These are phyloP conservation scores for Phylloporus sp. DNA, from an alignment of 768 basidiomycete genomes.

Conservation along the genomic window DNA sequence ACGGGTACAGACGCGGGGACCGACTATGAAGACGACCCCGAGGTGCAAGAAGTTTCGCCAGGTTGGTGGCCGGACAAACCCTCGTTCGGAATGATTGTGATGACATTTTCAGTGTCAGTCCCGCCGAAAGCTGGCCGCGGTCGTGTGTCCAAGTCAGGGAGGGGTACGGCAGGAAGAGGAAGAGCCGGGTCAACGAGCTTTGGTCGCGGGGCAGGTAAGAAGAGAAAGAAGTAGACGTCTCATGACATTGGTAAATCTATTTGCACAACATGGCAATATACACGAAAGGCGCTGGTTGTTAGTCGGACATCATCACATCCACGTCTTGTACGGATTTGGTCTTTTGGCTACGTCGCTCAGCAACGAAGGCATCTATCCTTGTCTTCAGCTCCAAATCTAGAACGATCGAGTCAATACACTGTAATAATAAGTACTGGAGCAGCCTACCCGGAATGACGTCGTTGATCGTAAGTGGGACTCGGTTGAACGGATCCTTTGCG, in stretches of 20 bases:
- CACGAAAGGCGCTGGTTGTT: not conserved
- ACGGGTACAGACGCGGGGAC: slow-evolving; percentile 71
- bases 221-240: slow-evolving; percentile 30
- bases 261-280: slow-evolving; percentile 9
- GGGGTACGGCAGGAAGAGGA: slow-evolving; percentile 23
- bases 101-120: slow-evolving; percentile 13
- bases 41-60: slow-evolving; percentile 54
- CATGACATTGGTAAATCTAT: slow-evolving; percentile 2
- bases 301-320: slow-evolving; percentile 27
- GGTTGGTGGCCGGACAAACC: slow-evolving; percentile 37
- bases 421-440: not conserved
- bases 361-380: slow-evolving; percentile 67
- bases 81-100: slow-evolving; percentile 11
- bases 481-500: slow-evolving; percentile 92
- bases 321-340: slow-evolving; percentile 23
- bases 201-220: slow-evolving; percentile 27
- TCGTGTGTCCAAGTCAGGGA: slow-evolving; percentile 21
- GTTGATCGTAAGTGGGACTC: slow-evolving; percentile 71
- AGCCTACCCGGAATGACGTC: slow-evolving; percentile 71
- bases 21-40: slow-evolving; percentile 69
- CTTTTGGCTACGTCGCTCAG: slow-evolving; percentile 47
- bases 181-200: slow-evolving; percentile 22
- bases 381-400: slow-evolving; percentile 66
- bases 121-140: slow-evolving; percentile 23
- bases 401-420: slow-evolving; percentile 8